These are phyloP conservation scores for Arthrobotrys conoides DNA, from an alignment of 2,329 filamentous ascomycete genomes.

Conservation along the genomic window DNA sequence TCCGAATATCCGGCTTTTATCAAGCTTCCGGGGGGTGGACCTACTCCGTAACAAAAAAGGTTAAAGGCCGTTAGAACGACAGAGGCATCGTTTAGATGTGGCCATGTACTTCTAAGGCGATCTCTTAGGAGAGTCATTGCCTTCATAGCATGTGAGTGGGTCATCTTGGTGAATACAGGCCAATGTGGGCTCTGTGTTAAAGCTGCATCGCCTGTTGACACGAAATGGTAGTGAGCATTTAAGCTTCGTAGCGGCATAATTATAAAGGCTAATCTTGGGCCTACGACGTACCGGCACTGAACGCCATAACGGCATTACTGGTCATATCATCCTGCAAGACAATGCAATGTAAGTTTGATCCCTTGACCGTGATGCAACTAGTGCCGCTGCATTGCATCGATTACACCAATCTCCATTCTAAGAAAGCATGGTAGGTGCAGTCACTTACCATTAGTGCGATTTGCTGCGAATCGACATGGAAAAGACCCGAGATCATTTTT, in stretches of 20 bases:
- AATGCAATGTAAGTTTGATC: conserved; percentile 43
- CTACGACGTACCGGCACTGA: conserved; percentile 47
- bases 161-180: conserved; percentile 56
- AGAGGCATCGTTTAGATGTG: conserved; percentile 57
- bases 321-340: conserved; percentile 57
- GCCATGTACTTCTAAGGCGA: conserved; percentile 50
- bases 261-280: conserved; percentile 14
- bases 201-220: conserved; percentile 49
- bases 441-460: conserved; percentile 59
- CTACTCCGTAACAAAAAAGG: conserved; percentile 58
- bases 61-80: conserved; percentile 59
- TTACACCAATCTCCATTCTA: not conserved
- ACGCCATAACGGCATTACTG: conserved; percentile 60
- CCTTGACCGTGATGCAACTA: not conserved
- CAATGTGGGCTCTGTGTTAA: conserved; percentile 58
- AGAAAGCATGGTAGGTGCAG: not conserved
- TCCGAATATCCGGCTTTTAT: conserved; percentile 3
- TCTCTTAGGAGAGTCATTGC: conserved; percentile 51
- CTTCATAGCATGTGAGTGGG: conserved; percentile 55
- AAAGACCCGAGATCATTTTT: conserved; percentile 49
- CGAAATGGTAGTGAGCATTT: conserved; percentile 18
- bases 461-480: conserved; percentile 57
- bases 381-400: conserved; percentile 14
- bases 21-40: conserved; percentile 6
- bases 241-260: not conserved